Conservation (phyloP, 495 filamentous ascomycete species). For the Haplographium delicatum region DNA sequence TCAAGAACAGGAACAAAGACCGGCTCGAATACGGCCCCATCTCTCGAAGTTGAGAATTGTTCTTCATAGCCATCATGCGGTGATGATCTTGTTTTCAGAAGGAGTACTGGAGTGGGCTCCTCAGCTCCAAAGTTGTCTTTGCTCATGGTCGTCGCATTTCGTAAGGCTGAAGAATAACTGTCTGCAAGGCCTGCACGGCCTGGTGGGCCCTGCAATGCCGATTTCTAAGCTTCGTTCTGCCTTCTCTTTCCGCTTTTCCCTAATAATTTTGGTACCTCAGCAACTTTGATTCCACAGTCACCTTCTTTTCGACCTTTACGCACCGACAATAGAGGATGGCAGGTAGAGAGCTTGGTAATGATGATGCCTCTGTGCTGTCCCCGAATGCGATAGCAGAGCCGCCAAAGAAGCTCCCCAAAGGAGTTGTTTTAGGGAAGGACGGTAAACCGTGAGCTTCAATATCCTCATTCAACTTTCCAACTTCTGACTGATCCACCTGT, state of each 20-base stretch:
- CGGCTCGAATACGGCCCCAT: slow-evolving; percentile 39
- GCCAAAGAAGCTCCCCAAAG: slow-evolving; percentile 57
- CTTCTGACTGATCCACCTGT: not conserved
- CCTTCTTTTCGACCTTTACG: no score
- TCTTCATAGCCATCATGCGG: slow-evolving; percentile 77
- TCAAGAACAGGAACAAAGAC: slow-evolving; percentile 80
- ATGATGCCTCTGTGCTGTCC: no score
- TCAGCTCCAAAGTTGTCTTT: not conserved
- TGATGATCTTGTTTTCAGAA: slow-evolving; percentile 81
- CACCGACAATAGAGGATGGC: slow-evolving; percentile 17
- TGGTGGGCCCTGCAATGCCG: no score
- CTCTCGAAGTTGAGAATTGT: slow-evolving; percentile 52
- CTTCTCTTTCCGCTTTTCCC: no score
- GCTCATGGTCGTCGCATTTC: slow-evolving; percentile 18
- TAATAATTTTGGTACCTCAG: no score
- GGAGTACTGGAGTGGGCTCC: slow-evolving; percentile 53
- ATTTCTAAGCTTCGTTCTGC: no score
- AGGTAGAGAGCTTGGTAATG: no score
- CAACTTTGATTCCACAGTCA: no score
- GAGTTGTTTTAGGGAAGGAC: slow-evolving; percentile 82
- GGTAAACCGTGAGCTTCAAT: slow-evolving; percentile 78
- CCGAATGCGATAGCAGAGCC: no score
- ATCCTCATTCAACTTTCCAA: not conserved
- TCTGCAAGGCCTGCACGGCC: no score
- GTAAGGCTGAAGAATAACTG: not conserved